Evolutionary conservation across 768 basidiomycete genomes (phyloP), one percentile per base, ranked within the genome.

Genomic region (Russula sp.): DNA sequence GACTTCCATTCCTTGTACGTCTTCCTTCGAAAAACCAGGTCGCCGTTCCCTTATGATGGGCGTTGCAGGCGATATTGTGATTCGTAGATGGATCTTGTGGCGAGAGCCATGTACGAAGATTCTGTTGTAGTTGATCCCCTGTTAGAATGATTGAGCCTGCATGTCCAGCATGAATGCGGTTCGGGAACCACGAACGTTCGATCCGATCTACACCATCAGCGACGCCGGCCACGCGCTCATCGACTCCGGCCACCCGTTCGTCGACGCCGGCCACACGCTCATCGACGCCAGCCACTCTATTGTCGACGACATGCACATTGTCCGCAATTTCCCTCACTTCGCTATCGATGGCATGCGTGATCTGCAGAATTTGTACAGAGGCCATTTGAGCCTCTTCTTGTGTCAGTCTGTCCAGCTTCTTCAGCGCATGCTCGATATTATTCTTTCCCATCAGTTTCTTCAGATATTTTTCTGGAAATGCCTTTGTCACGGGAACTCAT

Each of bases 21-120:
- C 14, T 16, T 2, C 46, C 34, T 36, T 55, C 11, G 22, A 62
- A 24, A 28, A 62, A 56, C 61, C 61, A 62, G 34, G 54, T 9
- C 18, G 61, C 32, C 1, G 36, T 62, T 36, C 46, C 42, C 11
- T 32, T 26, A n/a, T 49, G 60, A 34, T 32, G 34, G 20, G 46
- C 28, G 26, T 7, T 9, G 9, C 24, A 30, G 0, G 48, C 34
- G 8, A 28, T 30, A 7, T 62, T 48, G 9, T 48, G 53, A 6
- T 56, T 62, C 1, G 44, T 55, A 18, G 46, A 55, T 14, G 61
- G 61, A 20, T 62, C 46, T 5, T 46, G 30, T 28, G 61, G 61
- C 2, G 61, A 56, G 44, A 62, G 54, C 61, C 61, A 62, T 13
- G 26, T 28, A 3, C 24, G 22, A 30, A 62, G 13, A n/a, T 11